Percentiles rank a stretch among this genome's conserved stretches.
Conservation (phyloP, 2,329 filamentous ascomycete species). For the Paraconiothyrium sp. region DNA sequence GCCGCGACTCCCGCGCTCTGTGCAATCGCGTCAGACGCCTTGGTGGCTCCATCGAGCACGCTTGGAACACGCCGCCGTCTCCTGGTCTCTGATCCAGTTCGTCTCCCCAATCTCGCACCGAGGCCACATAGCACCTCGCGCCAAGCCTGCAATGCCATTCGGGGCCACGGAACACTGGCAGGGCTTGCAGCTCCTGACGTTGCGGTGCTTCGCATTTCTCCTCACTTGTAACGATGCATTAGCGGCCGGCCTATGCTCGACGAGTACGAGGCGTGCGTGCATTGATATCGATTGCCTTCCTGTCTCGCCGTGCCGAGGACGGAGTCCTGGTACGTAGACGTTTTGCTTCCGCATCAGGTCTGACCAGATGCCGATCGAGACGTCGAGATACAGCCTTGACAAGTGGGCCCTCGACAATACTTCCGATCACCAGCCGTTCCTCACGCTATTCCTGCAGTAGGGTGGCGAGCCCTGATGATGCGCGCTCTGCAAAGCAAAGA, state of each 20-base stretch:
- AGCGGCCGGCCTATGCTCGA: slow-evolving; percentile 39
- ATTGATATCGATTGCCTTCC: slow-evolving; percentile 28
- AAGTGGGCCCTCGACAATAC: slow-evolving; percentile 41
- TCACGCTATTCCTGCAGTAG: slow-evolving; percentile 49
- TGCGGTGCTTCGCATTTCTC: slow-evolving; percentile 39
- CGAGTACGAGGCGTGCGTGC: slow-evolving; percentile 36
- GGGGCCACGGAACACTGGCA: slow-evolving; percentile 38
- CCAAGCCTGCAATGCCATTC: slow-evolving; percentile 38
- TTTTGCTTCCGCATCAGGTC: slow-evolving; percentile 44
- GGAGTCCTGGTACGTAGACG: slow-evolving; percentile 42
- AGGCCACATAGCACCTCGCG: slow-evolving; percentile 35
- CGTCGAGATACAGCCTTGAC: slow-evolving; percentile 45
- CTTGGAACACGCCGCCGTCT: slow-evolving; percentile 23
- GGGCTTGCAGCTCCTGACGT: slow-evolving; percentile 45
- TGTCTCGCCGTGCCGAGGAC: slow-evolving; percentile 31
- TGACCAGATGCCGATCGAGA: slow-evolving; percentile 46
- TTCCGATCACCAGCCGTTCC: slow-evolving; percentile 45
- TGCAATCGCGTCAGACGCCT: slow-evolving; percentile 31
- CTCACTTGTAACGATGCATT: slow-evolving; percentile 45
- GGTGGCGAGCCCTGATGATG: slow-evolving; percentile 48
- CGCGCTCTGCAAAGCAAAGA: slow-evolving; percentile 38
- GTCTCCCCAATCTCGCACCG: slow-evolving; percentile 23
- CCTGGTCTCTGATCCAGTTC: slow-evolving; percentile 42
- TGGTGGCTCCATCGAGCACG: slow-evolving; percentile 39
- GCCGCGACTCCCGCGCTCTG: slow-evolving; percentile 48